A percentile compares a stretch with the other conserved stretches of the same genome.
Evolutionary conservation across 2,329 filamentous ascomycete genomes (phyloP).

Genomic region (Biscogniauxia sp.): DNA sequence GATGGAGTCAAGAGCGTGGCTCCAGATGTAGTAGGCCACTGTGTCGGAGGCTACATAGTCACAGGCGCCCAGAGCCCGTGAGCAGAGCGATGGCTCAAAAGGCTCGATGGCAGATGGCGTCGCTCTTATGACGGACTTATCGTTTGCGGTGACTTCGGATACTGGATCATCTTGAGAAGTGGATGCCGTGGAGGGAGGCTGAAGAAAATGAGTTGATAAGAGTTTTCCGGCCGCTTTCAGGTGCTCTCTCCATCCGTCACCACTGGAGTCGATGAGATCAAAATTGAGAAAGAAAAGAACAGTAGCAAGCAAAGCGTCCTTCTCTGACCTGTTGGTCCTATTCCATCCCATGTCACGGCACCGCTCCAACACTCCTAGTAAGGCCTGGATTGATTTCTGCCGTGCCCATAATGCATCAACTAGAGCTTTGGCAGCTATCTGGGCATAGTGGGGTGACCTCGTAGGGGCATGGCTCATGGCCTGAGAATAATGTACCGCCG

Average conservation of each 20-base stretch:
- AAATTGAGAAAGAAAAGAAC: constrained; percentile 53
- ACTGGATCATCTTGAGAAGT: too few species aligned
- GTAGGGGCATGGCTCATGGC: constrained; percentile 36
- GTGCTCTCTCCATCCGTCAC: constrained; percentile 45
- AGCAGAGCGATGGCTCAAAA: not conserved
- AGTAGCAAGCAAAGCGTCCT: constrained; percentile 46
- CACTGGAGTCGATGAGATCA: constrained; percentile 48
- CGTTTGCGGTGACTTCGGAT: not conserved
- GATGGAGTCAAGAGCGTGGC: constrained; percentile 34
- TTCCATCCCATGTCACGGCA: constrained; percentile 5
- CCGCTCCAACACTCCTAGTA: constrained; percentile 38
- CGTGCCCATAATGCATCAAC: constrained; percentile 48
- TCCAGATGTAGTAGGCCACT: constrained; percentile 33
- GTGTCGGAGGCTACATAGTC: constrained; percentile 49
- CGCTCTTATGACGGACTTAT: not conserved
- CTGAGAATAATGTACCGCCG: constrained; percentile 49
- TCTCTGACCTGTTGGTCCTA: constrained; percentile 39
- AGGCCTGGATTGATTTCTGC: constrained; percentile 44
- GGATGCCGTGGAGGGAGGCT: not conserved
- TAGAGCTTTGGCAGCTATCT: constrained; percentile 35
- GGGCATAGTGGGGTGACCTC: constrained; percentile 9
- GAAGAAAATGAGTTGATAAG: constrained; percentile 3
- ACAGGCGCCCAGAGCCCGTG: constrained; percentile 22
- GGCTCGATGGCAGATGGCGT: constrained; percentile 1
- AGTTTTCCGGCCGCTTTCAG: constrained; percentile 45